Percentiles rank a stretch among this genome's conserved stretches.
Conservation (phyloP, 805 yeast genomes). For the Ogataea neopini region DNA sequence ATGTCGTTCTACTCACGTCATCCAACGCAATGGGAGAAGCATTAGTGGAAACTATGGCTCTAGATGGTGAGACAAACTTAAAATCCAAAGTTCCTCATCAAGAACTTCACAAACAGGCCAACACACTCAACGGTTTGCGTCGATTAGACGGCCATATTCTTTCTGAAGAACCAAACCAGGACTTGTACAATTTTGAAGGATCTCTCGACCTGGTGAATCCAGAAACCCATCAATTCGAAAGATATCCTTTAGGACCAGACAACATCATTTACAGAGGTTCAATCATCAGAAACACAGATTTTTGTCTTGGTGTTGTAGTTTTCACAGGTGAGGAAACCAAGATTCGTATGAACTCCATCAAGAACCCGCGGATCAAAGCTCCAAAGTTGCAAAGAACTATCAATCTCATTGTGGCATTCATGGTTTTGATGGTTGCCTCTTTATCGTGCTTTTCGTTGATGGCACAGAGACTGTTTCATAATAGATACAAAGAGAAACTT, state of each 20-base stretch:
- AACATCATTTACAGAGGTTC: slow-evolving; percentile 92
- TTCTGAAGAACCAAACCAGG: slow-evolving; percentile 89
- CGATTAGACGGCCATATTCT: slow-evolving; percentile 55
- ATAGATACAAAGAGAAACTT: slow-evolving; percentile 41
- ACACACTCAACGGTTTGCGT: slow-evolving; percentile 51
- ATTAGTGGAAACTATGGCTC: slow-evolving; percentile 92
- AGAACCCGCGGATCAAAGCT: slow-evolving; percentile 86
- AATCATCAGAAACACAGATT: slow-evolving; percentile 78
- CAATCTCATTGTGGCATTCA: slow-evolving; percentile 79
- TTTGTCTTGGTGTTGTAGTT: slow-evolving; percentile 74
- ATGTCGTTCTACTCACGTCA: slow-evolving; percentile 69
- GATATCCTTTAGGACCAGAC: slow-evolving; percentile 70
- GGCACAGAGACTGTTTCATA: slow-evolving; percentile 63
- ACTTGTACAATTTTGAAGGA: slow-evolving; percentile 91
- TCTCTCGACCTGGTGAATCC: slow-evolving; percentile 43
- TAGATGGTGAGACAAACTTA: slow-evolving; percentile 95
- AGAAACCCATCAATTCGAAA: slow-evolving; percentile 32
- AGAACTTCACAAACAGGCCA: slow-evolving; percentile 54
- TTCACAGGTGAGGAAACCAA: slow-evolving; percentile 97
- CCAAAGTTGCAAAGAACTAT: slow-evolving; percentile 86
- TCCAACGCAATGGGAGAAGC: slow-evolving; percentile 64
- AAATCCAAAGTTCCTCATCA: slow-evolving; percentile 71
- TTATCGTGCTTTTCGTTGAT: slow-evolving; percentile 80
- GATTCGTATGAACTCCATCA: slow-evolving; percentile 91
- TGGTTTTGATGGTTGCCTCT: slow-evolving; percentile 78